Evolutionary conservation across 441 rosid genomes (phyloP).

Genomic region (Hura crepitans): DNA sequence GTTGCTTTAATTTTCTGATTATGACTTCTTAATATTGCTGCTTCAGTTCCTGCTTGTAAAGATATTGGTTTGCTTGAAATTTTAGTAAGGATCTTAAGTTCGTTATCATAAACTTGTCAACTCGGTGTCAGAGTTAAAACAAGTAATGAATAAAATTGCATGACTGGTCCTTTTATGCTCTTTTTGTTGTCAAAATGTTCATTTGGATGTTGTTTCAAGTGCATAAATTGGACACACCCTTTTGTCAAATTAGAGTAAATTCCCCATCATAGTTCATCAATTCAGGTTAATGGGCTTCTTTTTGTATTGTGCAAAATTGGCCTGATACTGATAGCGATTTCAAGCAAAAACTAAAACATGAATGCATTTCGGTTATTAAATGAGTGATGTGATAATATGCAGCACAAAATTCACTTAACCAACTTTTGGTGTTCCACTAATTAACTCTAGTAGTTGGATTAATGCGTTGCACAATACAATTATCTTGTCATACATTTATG

Average conservation of each 20-base stretch:
- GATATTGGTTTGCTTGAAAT: constrained; percentile 5
- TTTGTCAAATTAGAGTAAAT: neutral
- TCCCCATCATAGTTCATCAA: neutral
- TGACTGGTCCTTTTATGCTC: neutral
- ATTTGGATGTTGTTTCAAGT: neutral
- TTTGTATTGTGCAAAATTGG: neutral
- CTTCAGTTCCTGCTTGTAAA: neutral
- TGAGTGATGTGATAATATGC: neutral
- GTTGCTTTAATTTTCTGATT: neutral
- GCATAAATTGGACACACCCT: neutral
- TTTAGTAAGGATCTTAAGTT: neutral
- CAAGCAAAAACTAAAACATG: neutral
- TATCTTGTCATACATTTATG: neutral
- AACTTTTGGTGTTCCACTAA: neutral
- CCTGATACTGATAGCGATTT: neutral
- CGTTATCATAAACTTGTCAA: neutral
- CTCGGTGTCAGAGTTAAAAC: neutral
- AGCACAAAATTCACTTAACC: neutral
- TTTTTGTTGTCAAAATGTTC: neutral
- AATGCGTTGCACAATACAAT: neutral
- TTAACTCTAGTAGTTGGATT: neutral
- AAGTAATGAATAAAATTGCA: neutral
- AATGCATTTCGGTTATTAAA: neutral
- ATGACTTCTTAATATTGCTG: neutral
- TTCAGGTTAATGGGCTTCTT: neutral